Conservation (phyloP, 2,329 filamentous ascomycete species). For the Neophaeococcomyces mojaviensis region DNA sequence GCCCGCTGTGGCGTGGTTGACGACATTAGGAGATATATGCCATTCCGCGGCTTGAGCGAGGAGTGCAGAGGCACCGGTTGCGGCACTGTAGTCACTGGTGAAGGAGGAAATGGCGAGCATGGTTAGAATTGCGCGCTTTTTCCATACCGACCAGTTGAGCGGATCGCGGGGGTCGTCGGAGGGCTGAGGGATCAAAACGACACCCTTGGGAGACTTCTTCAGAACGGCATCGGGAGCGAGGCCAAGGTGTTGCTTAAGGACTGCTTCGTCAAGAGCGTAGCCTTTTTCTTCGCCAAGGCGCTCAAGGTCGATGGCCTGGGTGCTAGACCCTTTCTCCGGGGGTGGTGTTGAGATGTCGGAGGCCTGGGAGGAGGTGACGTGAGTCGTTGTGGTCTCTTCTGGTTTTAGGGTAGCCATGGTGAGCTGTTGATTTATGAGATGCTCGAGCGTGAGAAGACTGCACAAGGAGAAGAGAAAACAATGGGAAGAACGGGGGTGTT, state of each 20-base stretch:
- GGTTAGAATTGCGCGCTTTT: conserved; percentile 45
- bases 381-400: background rate
- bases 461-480: background rate
- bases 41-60: conserved; percentile 42
- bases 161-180: conserved; percentile 46
- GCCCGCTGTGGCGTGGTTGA: conserved; percentile 45
- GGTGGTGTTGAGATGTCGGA: conserved; percentile 6
- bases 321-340: background rate
- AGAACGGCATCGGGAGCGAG: conserved; percentile 23
- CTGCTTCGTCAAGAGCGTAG: conserved; percentile 21
- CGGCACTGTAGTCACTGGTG: conserved; percentile 44
- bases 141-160: conserved; percentile 45
- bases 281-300: conserved; percentile 22
- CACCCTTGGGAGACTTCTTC: conserved; percentile 32
- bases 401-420: conserved; percentile 6
- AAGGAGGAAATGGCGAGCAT: conserved; percentile 42
- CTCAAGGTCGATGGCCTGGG: conserved; percentile 18
- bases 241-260: conserved; percentile 17
- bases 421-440: background rate
- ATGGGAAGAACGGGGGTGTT: background rate
- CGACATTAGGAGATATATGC: conserved; percentile 40
- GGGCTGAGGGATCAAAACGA: conserved; percentile 49
- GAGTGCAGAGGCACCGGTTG: conserved; percentile 38
- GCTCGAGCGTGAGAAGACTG: background rate
- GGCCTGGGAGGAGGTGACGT: background rate